These are phyloP conservation scores for Colletotrichum falcatum DNA, from an alignment of 2,329 filamentous ascomycete genomes.

Conservation along the genomic window DNA sequence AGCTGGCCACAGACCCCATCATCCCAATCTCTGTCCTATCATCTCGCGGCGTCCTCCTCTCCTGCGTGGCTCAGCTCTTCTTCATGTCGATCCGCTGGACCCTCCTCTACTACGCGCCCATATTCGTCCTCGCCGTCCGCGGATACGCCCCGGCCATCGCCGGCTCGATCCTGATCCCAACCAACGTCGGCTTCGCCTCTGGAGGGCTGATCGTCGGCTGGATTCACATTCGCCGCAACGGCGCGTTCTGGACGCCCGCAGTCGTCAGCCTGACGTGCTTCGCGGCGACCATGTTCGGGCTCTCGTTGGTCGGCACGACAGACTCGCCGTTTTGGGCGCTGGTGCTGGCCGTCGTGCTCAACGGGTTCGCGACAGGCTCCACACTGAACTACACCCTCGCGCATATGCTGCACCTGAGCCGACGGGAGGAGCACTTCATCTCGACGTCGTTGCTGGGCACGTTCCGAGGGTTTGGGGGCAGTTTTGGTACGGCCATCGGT, in stretches of 20 bases:
- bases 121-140: slow-evolving; percentile 82
- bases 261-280: slow-evolving; percentile 73
- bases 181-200: slow-evolving; percentile 81
- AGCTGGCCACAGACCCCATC: slow-evolving; percentile 75
- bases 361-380: slow-evolving; percentile 79
- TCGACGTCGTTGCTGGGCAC: slow-evolving; percentile 81
- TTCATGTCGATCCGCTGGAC: slow-evolving; percentile 87
- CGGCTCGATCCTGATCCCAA: slow-evolving; percentile 82
- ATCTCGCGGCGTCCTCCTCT: slow-evolving; percentile 77
- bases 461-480: slow-evolving; percentile 84
- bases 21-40: slow-evolving; percentile 78
- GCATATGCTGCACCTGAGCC: slow-evolving; percentile 80
- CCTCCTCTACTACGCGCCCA: slow-evolving; percentile 83
- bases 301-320: slow-evolving; percentile 67
- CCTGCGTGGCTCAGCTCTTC: slow-evolving; percentile 79
- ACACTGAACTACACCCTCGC: slow-evolving; percentile 85
- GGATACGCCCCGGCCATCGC: slow-evolving; percentile 76
- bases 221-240: slow-evolving; percentile 79
- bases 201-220: slow-evolving; percentile 80
- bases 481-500: slow-evolving; percentile 83
- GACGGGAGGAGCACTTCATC: slow-evolving; percentile 76
- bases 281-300: slow-evolving; percentile 65
- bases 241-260: slow-evolving; percentile 78
- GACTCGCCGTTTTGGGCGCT: slow-evolving; percentile 64
- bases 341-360: slow-evolving; percentile 71